Conservation (phyloP, 208 protist genomes). For the Wallacemonas rigidus region DNA sequence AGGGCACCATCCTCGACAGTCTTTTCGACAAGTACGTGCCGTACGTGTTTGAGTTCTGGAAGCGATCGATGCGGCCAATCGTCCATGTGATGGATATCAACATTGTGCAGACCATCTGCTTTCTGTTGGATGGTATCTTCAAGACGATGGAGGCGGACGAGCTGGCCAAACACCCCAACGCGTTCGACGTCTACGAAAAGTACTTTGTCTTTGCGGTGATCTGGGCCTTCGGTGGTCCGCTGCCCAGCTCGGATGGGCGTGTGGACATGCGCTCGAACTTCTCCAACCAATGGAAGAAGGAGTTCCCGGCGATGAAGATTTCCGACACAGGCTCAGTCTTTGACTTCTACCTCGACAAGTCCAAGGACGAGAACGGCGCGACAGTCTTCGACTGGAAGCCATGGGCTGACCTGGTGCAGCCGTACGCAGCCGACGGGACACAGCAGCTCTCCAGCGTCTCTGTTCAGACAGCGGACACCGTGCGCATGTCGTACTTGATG, state of each 20-base stretch:
- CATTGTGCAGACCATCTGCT: slow-evolving; percentile 96
- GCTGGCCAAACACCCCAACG: slow-evolving; percentile 79
- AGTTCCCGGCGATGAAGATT: slow-evolving; percentile 93
- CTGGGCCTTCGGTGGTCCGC: slow-evolving; percentile 97
- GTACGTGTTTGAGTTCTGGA: slow-evolving; percentile 94
- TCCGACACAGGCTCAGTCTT: slow-evolving; percentile 93
- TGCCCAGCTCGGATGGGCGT: slow-evolving; percentile 94
- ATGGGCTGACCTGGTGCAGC: slow-evolving; percentile 93
- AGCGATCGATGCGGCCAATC: slow-evolving; percentile 85
- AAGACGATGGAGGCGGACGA: slow-evolving; percentile 83
- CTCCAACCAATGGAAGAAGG: slow-evolving; percentile 95
- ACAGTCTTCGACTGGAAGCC: slow-evolving; percentile 88
- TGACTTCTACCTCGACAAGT: slow-evolving; percentile 96
- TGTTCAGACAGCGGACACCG: slow-evolving; percentile 95
- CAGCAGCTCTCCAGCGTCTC: slow-evolving; percentile 91
- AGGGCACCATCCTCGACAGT: slow-evolving; percentile 93
- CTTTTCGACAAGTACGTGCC: slow-evolving; percentile 98
- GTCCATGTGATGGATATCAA: slow-evolving; percentile 95
- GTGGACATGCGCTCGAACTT: slow-evolving; percentile 95
- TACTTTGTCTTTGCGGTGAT: slow-evolving; percentile 98
- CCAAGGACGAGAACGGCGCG: slow-evolving; percentile 80
- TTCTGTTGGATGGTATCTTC: slow-evolving; percentile 95
- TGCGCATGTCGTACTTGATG: slow-evolving; percentile 95
- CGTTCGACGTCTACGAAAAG: slow-evolving; percentile 95
- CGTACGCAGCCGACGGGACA: slow-evolving; percentile 90